Conservation (phyloP, 345 rosid genomes). For the Capsella bursapastoris region DNA sequence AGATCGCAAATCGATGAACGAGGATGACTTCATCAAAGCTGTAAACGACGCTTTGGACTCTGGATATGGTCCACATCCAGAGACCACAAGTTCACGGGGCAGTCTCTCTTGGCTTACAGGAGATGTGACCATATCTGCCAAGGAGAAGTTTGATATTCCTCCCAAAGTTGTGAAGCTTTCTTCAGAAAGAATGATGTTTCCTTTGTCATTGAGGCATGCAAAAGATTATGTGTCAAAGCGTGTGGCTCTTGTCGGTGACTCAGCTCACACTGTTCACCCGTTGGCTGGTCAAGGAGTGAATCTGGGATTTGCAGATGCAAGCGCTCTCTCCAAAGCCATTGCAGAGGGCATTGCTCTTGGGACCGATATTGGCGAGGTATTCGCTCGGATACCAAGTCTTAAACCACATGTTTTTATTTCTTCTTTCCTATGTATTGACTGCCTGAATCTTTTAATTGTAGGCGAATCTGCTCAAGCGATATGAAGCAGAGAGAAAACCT, state of each 20-base stretch:
- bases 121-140: slow-evolving; percentile 47
- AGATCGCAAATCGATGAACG: slow-evolving; percentile 70
- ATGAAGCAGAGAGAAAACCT: slow-evolving; percentile 84
- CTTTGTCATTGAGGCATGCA: slow-evolving; percentile 83
- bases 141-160: slow-evolving; percentile 75
- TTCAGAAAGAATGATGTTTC: slow-evolving; percentile 85
- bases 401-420: not conserved
- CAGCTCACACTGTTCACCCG: slow-evolving; percentile 96
- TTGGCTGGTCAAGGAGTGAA: slow-evolving; percentile 98
- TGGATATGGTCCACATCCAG: slow-evolving; percentile 87
- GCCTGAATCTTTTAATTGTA: slow-evolving; percentile 35
- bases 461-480: slow-evolving; percentile 64
- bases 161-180: slow-evolving; percentile 77
- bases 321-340: slow-evolving; percentile 69
- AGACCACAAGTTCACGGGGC: slow-evolving; percentile 52
- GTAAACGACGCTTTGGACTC: slow-evolving; percentile 79
- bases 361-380: slow-evolving; percentile 84
- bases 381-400: slow-evolving; percentile 4
- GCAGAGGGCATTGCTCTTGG: slow-evolving; percentile 85
- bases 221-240: slow-evolving; percentile 67
- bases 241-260: slow-evolving; percentile 84
- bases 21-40: slow-evolving; percentile 74
- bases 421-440: not conserved
- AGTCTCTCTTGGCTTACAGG: slow-evolving; percentile 70
- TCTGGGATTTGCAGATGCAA: slow-evolving; percentile 90